These are phyloP conservation scores for Gaeumannomyces tritici DNA, from an alignment of 2,329 filamentous ascomycete genomes.

Conservation along the genomic window DNA sequence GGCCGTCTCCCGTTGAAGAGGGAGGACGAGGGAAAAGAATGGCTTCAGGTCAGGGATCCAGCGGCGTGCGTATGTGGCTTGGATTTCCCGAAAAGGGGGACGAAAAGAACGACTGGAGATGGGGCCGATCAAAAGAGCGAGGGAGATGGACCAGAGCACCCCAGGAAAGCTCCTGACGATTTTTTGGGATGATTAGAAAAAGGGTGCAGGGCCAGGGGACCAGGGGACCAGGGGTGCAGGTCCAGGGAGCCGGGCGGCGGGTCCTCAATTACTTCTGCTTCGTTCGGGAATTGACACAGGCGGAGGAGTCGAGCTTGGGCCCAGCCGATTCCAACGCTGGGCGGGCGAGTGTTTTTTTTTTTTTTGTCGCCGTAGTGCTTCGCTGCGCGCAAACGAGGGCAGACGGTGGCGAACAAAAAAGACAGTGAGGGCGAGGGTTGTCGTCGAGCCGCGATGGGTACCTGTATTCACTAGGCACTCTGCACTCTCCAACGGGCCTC, in stretches of 20 bases:
- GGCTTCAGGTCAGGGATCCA: not conserved
- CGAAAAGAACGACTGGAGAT: not conserved
- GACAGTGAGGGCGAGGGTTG: no score
- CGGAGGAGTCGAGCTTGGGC: not conserved
- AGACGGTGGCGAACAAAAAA: not conserved
- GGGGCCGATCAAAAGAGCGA: conserved; percentile 1
- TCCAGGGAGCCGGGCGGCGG: conserved; percentile 5
- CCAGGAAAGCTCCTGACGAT: not conserved
- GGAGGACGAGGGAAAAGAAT: not conserved
- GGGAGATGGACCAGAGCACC: not conserved
- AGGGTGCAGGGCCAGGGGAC: conserved; percentile 4
- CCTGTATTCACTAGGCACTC: no score
- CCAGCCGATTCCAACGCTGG: not conserved
- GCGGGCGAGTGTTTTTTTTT: not conserved
- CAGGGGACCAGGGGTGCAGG: not conserved
- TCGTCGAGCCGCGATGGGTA: not conserved
- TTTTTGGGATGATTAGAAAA: conserved; percentile 5
- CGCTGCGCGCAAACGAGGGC: not conserved
- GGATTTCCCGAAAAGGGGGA: not conserved
- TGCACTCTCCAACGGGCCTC: not conserved
- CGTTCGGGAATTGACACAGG: not conserved
- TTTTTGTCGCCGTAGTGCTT: no score
- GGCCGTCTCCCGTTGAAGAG: not conserved
- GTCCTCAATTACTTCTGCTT: conserved; percentile 3
- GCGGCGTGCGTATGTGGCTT: not conserved